Conservation (phyloP, 2,329 filamentous ascomycete genomes). For the Epichloe hybrida region DNA sequence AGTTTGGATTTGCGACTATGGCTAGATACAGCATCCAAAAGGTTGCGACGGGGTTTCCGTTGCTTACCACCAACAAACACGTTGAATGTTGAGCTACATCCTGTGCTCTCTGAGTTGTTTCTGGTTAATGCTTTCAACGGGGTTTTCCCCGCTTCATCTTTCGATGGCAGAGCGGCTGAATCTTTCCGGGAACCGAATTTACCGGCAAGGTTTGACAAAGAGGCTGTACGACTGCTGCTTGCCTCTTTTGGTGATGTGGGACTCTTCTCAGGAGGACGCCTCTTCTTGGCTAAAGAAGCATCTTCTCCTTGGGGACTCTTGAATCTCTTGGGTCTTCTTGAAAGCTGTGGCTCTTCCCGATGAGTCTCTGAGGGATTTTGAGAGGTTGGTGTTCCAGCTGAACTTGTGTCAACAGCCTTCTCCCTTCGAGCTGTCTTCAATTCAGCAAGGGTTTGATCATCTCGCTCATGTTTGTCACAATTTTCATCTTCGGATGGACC, state of each 20-base stretch:
- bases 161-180: neutral
- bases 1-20: conserved; percentile 25
- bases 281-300: neutral
- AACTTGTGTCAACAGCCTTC: neutral
- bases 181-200: neutral
- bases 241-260: neutral
- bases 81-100: conserved; percentile 17
- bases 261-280: neutral
- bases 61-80: conserved; percentile 32
- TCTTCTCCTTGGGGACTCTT: neutral
- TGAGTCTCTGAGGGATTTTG: neutral
- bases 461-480: neutral
- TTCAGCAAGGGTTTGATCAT: neutral
- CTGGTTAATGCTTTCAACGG: neutral
- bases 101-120: neutral
- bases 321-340: neutral
- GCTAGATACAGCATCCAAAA: conserved; percentile 28
- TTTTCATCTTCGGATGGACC: conserved; percentile 2
- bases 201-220: neutral
- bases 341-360: neutral
- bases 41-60: conserved; percentile 20
- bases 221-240: neutral
- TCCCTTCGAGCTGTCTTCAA: neutral
- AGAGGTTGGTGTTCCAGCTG: neutral
- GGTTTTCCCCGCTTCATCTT: neutral